These are phyloP conservation scores for Dacryopinax spathularia DNA, from an alignment of 768 basidiomycete genomes.

Conservation along the genomic window DNA sequence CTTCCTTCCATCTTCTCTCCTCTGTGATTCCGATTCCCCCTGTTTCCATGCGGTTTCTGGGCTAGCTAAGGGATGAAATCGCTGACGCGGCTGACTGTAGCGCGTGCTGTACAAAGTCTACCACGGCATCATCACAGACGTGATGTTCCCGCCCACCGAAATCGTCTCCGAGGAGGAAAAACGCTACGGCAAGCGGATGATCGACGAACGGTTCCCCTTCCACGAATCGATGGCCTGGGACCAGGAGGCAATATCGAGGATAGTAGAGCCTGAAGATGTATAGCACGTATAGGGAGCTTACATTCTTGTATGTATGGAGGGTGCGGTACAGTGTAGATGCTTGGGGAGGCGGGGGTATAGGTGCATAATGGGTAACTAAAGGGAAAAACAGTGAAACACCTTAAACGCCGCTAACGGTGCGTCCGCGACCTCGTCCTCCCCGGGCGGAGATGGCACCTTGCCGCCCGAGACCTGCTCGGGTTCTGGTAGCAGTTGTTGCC, in stretches of 20 bases:
- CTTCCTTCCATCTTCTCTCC: no score
- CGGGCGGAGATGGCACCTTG: background rate
- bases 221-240: background rate
- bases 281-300: no score
- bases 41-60: background rate
- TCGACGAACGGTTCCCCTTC: background rate
- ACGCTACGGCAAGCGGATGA: background rate
- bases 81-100: background rate
- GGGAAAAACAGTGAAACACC: background rate
- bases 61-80: background rate
- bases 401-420: background rate
- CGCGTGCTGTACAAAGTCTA: background rate
- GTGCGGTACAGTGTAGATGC: background rate
- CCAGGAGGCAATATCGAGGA: background rate
- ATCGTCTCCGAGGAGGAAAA: background rate
- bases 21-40: no score
- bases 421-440: background rate
- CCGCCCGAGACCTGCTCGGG: background rate
- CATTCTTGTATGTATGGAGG: no score
- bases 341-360: background rate
- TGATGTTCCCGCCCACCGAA: background rate
- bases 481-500: background rate
- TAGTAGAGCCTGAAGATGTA: background rate
- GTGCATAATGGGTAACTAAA: background rate
- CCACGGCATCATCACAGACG: conserved; percentile 41